Evolutionary conservation across 352 stramenopile genomes (phyloP).

Genomic region (Phytophthora palmivora): DNA sequence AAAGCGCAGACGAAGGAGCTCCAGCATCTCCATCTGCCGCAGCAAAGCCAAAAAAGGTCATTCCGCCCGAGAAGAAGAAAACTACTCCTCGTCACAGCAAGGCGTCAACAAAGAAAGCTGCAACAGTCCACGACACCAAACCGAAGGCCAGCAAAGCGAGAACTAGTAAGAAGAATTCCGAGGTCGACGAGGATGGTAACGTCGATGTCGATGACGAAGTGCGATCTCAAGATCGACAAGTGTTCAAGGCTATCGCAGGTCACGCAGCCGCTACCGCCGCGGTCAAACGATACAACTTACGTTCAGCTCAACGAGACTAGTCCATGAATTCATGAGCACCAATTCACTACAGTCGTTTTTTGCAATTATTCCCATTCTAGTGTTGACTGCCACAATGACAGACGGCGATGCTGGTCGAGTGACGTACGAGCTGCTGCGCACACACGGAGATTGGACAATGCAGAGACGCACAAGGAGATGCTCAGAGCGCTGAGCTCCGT

Average conservation of each 20-base stretch:
- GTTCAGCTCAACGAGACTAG: conserved; percentile 28
- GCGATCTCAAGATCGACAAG: conserved; percentile 55
- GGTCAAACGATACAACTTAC: conserved; percentile 61
- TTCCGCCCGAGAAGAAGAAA: conserved; percentile 32
- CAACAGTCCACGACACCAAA: conserved; percentile 8
- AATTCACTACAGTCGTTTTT: conserved; percentile 17
- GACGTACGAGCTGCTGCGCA: conserved; percentile 45
- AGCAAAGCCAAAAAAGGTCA: conserved; percentile 23
- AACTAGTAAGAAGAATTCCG: conserved; percentile 12
- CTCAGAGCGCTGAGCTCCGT: conserved; percentile 43
- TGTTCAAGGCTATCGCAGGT: conserved; percentile 62
- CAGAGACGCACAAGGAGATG: conserved; percentile 50
- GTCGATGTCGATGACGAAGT: conserved; percentile 29
- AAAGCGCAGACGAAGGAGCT: conserved; percentile 24
- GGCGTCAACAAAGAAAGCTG: conserved; percentile 15
- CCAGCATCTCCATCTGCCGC: conserved; percentile 4
- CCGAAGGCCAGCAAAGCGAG: conserved; percentile 19
- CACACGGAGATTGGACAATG: conserved; percentile 27
- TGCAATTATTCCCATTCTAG: too few relatives aligned
- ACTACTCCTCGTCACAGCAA: conserved; percentile 16
- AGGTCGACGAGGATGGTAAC: conserved; percentile 22
- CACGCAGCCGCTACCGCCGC: conserved; percentile 67
- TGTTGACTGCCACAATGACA: too few relatives aligned
- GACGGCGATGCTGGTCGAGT: conserved; percentile 13
- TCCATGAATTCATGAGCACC: background rate